Conservation (phyloP, 2,329 filamentous ascomycete species). For the Aspergillus japonicus region DNA sequence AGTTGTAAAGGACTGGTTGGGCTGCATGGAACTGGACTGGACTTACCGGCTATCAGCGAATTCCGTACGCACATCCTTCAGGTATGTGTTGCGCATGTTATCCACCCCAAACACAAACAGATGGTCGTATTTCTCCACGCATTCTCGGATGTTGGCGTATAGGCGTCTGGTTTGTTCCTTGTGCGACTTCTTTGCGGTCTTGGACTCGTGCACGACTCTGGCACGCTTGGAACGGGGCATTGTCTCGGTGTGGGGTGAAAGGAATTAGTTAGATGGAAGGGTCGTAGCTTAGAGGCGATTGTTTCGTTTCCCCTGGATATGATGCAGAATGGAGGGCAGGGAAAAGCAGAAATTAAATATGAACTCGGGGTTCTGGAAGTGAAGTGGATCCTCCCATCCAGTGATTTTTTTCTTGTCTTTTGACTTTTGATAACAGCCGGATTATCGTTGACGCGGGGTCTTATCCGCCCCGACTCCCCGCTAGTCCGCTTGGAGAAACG, state of each 20-base stretch:
- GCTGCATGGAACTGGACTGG: too few relatives aligned
- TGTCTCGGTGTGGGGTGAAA: slow-evolving; percentile 25
- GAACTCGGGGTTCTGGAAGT: slow-evolving; percentile 11
- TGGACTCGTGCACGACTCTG: slow-evolving; percentile 83
- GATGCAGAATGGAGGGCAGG: too few relatives aligned
- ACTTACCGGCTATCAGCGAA: slow-evolving; percentile 78
- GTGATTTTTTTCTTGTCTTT: slow-evolving; percentile 36
- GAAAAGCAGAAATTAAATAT: slow-evolving; percentile 13
- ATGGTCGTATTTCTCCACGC: slow-evolving; percentile 80
- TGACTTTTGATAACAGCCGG: slow-evolving; percentile 36
- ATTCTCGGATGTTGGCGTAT: slow-evolving; percentile 83
- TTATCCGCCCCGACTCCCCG: slow-evolving; percentile 32
- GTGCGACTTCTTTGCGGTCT: slow-evolving; percentile 87
- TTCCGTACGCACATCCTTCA: slow-evolving; percentile 85
- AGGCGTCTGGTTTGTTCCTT: slow-evolving; percentile 85
- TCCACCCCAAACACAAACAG: slow-evolving; percentile 92
- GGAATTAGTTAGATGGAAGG: not conserved
- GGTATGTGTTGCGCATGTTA: slow-evolving; percentile 96
- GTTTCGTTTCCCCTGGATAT: too few relatives aligned
- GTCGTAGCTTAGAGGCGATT: too few relatives aligned
- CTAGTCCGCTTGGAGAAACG: slow-evolving; percentile 34
- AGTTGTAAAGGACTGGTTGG: too few relatives aligned
- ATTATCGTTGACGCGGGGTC: slow-evolving; percentile 36
- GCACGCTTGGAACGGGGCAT: slow-evolving; percentile 98
- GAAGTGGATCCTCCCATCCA: slow-evolving; percentile 14